phyloP scores from a whole-genome alignment of 495 filamentous ascomycete genomes.

The Annulohypoxylon nitens region DNA sequence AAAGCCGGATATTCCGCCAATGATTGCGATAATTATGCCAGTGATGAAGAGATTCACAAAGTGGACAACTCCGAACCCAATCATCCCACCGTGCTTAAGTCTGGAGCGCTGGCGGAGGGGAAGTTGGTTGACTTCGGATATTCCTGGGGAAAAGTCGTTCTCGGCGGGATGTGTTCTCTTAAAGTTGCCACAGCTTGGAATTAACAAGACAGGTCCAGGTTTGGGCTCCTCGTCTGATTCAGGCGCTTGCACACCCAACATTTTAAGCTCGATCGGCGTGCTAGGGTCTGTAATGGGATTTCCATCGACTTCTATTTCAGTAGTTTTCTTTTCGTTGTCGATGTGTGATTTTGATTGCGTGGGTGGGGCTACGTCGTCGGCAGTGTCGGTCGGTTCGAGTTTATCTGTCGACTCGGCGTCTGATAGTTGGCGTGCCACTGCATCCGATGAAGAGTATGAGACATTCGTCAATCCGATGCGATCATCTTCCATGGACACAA shows the following conservation, averaged over 20 bases:
- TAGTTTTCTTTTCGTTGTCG: background rate
- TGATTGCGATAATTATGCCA: background rate
- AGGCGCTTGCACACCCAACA: background rate
- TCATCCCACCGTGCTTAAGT: background rate
- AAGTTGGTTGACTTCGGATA: background rate
- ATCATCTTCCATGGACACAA: background rate
- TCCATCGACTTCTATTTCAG: background rate
- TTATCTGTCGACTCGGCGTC: background rate
- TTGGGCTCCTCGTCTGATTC: background rate
- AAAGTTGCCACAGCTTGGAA: background rate
- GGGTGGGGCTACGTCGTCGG: background rate
- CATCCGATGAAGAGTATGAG: background rate
- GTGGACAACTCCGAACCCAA: background rate
- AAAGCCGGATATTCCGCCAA: background rate
- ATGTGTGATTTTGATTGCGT: background rate
- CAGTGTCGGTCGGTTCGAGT: background rate
- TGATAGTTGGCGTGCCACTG: background rate
- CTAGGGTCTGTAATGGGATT: background rate
- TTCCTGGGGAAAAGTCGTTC: background rate
- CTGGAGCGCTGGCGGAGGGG: background rate
- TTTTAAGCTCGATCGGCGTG: background rate
- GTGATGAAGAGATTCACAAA: background rate
- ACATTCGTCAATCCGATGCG: background rate
- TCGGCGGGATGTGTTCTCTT: background rate
- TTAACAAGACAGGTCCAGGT: background rate